Base-by-base conservation (phyloP, 2,329 filamentous ascomycete genomes). In the Neocucurbitaria cava region DNA sequence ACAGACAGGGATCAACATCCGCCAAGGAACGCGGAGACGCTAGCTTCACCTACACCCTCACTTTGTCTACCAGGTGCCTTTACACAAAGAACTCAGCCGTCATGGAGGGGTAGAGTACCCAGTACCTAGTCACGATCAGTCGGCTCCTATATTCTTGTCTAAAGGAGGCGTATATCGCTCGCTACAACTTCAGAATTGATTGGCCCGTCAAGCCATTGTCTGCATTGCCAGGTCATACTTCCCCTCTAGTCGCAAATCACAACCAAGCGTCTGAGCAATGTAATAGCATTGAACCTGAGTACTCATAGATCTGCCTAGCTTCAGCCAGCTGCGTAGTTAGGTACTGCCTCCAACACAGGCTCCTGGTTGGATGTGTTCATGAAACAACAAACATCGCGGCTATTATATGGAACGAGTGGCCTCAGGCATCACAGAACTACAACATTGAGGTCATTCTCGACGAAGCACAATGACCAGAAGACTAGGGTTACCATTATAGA, bases 1-100 rank as follows among this genome's bases (percentile, higher is more conserved):
- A 44, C 56, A 40, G 47, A 58, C 57, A 62, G 58, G 60, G 62
- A 51, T 61, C 15, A 42, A 18, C 20, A 11, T 10, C 17, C 42
- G 54, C 55, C 46, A 48, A 48, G 23, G 18, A n/a, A 18, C 23
- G 28, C 46, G 36, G 46, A 49, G 31, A 40, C 24, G 9, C n/a
- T 36, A 28, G 18, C 23, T 42, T 42, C 47, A 42, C 30, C 18
- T 36, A 43, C 47, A 44, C 28, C 7, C 41, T 18, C n/a, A 28
- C 18, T 13, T 33, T 28, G 40, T 41, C 7, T 35, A 15, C 38
- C n/a, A n/a, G n/a, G n/a, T n/a, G n/a, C n/a, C 2, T 21, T 21
- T 15, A 5, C 18, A 31, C 30, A 31, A 21, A 39, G 36, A 20
- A 39, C 17, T 10, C 21, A 9, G 10, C 10, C 8, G 18, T 23